Percentiles rank a stretch among this genome's conserved stretches.
These are phyloP conservation scores for Withania somnifera DNA, from an alignment of 305 asterid genomes.

Conservation along the genomic window DNA sequence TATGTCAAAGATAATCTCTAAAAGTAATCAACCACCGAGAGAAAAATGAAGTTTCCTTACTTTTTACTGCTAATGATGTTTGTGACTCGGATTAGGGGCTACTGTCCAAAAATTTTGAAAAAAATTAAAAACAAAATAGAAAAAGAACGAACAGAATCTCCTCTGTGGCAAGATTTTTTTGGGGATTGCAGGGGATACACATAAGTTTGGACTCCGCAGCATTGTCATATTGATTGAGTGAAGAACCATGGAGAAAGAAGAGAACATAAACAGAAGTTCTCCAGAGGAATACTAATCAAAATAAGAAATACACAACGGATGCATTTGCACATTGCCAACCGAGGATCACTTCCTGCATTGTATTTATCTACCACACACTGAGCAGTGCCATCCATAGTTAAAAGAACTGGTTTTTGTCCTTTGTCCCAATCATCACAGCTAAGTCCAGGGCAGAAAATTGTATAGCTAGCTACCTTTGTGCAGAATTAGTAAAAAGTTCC, in stretches of 20 bases:
- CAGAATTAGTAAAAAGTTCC: conserved; percentile 3
- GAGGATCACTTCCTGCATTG: neutral
- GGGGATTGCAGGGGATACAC: neutral
- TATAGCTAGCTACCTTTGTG: neutral
- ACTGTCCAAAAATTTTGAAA: neutral
- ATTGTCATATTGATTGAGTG: neutral
- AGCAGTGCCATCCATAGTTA: neutral
- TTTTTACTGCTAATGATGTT: neutral
- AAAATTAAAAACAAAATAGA: neutral
- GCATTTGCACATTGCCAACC: neutral
- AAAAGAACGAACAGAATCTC: neutral
- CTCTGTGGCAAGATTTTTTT: neutral
- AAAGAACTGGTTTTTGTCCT: neutral
- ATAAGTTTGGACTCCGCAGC: too few species aligned
- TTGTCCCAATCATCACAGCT: too few species aligned
- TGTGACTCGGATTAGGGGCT: neutral
- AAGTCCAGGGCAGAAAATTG: too few species aligned
- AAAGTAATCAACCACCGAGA: neutral
- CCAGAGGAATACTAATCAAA: neutral
- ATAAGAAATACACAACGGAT: neutral
- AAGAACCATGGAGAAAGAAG: neutral
- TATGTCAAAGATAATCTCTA: neutral
- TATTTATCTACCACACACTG: neutral
- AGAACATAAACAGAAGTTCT: neutral
- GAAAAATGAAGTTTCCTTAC: neutral